Evolutionary conservation across 2,329 filamentous ascomycete species (phyloP).

Genomic region (Metarhizium guizhouense): DNA sequence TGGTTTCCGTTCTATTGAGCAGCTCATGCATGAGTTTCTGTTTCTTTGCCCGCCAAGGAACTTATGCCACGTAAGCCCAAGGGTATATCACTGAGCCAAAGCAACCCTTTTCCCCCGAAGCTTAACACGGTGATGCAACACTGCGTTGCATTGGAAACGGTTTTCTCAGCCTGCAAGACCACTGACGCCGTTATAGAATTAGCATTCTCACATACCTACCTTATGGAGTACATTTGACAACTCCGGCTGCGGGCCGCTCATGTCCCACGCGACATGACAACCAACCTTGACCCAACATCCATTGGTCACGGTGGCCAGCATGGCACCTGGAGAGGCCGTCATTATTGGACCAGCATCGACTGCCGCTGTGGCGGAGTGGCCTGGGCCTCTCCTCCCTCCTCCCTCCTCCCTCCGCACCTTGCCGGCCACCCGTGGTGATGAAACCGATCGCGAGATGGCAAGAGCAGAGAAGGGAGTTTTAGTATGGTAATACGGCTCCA

Average conservation of each 20-base stretch:
- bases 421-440: not conserved
- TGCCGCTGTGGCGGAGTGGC: too few species aligned
- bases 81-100: not conserved
- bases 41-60: not conserved
- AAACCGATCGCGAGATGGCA: not conserved
- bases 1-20: not conserved
- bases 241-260: not conserved
- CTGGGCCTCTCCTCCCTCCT: too few species aligned
- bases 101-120: constrained; percentile 5
- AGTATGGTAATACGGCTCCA: not conserved
- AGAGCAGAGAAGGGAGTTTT: not conserved
- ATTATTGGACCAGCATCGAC: too few species aligned
- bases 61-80: not conserved
- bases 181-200: too few species aligned
- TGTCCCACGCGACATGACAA: not conserved
- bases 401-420: not conserved
- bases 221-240: not conserved
- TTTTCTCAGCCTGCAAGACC: not conserved
- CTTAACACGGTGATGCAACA: not conserved
- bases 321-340: too few species aligned
- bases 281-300: not conserved
- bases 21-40: not conserved
- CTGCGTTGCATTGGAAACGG: not conserved
- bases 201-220: too few species aligned
- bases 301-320: too few species aligned